phyloP scores from a whole-genome alignment of 2,329 filamentous ascomycete genomes.

The Lachnellula arida region DNA sequence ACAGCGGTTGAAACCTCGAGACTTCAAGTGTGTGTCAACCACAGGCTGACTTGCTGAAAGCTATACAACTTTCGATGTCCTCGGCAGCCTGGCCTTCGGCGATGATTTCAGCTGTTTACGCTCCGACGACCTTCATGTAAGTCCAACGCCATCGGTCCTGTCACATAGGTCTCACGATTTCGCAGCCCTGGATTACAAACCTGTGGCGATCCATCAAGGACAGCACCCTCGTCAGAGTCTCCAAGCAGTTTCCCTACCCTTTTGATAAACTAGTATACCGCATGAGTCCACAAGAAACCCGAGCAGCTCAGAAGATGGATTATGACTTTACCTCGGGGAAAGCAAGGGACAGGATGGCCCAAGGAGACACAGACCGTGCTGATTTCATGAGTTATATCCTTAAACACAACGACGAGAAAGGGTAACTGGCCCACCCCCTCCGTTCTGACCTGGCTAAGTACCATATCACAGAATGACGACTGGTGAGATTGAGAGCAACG shows the following conservation, averaged over 20 bases:
- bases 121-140: neutral
- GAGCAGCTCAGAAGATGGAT: neutral
- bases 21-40: neutral
- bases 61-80: conserved; percentile 37
- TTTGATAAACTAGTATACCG: neutral
- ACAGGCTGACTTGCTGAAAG: conserved; percentile 5
- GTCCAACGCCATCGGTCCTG: neutral
- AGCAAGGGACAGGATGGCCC: neutral
- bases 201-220: neutral
- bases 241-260: neutral
- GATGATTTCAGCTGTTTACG: conserved; percentile 24
- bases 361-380: neutral
- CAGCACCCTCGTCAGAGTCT: neutral
- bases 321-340: neutral
- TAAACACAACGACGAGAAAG: conserved; percentile 9
- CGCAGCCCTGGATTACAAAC: conserved; percentile 27
- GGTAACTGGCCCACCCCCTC: neutral
- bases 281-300: neutral
- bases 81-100: conserved; percentile 34
- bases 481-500: conserved; percentile 5
- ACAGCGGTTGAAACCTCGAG: neutral
- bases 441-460: neutral
- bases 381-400: conserved; percentile 13
- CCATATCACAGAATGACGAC: conserved; percentile 1
- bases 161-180: neutral